Evolutionary conservation across 176 grass and related monocot genomes (phyloP).

Genomic region (Ensete glaucum): DNA sequence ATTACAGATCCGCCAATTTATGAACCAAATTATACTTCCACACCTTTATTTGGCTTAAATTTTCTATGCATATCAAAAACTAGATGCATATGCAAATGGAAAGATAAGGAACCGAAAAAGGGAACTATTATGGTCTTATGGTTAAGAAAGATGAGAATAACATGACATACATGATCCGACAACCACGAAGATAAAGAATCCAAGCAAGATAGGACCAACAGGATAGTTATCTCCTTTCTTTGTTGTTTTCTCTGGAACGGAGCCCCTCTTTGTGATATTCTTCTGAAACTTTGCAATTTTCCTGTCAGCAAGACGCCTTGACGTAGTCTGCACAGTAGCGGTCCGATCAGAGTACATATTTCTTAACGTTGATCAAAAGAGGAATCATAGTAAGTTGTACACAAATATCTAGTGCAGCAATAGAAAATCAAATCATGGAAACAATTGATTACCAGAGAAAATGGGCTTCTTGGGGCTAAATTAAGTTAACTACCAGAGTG

Average conservation of each 20-base stretch:
- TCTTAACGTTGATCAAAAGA: too few relatives aligned
- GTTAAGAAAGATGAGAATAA: not conserved
- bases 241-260: not conserved
- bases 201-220: not conserved
- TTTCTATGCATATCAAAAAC: too few relatives aligned
- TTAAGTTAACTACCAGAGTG: too few relatives aligned
- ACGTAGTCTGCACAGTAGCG: not conserved
- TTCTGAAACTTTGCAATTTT: slow-evolving; percentile 1
- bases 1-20: too few relatives aligned
- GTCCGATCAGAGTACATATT: not conserved
- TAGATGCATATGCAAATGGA: not conserved
- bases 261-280: not conserved
- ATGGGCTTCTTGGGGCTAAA: too few relatives aligned
- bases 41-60: too few relatives aligned
- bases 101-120: not conserved
- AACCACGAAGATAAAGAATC: not conserved
- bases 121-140: too few relatives aligned
- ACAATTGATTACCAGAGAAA: too few relatives aligned
- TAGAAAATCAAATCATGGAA: too few relatives aligned
- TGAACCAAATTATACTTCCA: too few relatives aligned
- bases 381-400: too few relatives aligned
- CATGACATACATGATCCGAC: not conserved
- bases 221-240: not conserved
- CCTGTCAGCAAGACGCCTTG: not conserved
- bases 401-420: too few relatives aligned